These are phyloP conservation scores for Ophiostoma quercus DNA, from an alignment of 2,329 filamentous ascomycete species.

Conservation along the genomic window DNA sequence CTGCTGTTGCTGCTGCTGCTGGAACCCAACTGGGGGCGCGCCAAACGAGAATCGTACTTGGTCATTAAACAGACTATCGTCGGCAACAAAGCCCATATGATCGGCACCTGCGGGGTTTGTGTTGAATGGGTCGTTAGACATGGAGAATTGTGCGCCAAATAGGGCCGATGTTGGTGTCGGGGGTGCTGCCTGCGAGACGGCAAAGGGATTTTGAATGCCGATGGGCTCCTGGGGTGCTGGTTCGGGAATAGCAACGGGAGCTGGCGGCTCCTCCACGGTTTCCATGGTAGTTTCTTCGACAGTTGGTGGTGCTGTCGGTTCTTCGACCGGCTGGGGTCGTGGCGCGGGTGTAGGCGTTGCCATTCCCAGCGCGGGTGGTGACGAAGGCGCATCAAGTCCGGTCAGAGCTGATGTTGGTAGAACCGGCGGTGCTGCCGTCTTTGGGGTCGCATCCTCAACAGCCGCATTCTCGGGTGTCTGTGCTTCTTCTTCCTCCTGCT, in stretches of 20 bases:
- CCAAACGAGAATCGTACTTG: constrained; percentile 25
- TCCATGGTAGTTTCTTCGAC: not conserved
- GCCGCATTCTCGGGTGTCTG: constrained; percentile 1
- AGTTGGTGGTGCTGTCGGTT: not conserved
- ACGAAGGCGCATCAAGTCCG: not conserved
- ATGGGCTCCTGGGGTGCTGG: not conserved
- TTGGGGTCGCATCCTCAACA: not conserved
- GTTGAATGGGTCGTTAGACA: not conserved
- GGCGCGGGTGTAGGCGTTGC: constrained; percentile 21
- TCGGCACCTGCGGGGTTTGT: not conserved
- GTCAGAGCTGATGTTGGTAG: not conserved
- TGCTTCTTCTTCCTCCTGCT: constrained; percentile 24
- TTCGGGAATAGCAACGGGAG: not conserved
- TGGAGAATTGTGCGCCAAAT: constrained; percentile 15
- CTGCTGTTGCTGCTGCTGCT: constrained; percentile 2
- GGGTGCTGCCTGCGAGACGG: not conserved
- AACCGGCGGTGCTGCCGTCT: not conserved
- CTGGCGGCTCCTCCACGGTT: not conserved
- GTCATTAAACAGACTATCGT: constrained; percentile 19
- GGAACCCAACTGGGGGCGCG: not conserved
- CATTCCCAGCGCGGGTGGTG: not conserved
- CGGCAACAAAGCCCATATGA: constrained; percentile 21
- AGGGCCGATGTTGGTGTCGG: constrained; percentile 11
- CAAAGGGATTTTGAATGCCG: constrained; percentile 18
- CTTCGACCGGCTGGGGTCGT: not conserved